Base-by-base conservation (phyloP, 257 asterid species). In the Euphrasia confusa region DNA sequence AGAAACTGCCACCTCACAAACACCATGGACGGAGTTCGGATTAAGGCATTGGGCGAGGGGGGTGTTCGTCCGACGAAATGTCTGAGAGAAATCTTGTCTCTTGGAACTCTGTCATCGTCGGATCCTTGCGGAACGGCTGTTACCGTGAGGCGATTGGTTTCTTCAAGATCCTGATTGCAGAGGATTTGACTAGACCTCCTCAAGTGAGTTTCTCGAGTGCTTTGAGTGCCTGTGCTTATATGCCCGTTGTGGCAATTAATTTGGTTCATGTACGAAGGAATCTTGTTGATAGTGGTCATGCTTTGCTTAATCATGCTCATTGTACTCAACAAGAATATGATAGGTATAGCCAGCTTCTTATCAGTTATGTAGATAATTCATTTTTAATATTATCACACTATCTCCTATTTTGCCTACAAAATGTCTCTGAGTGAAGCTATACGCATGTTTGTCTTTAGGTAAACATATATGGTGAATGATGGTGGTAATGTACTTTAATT, bases 21-120 rank as follows among this genome's bases (percentile, higher is more conserved):
- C 24, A 21, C 24, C 24, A 21, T 21, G 24, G 24, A 21, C 24
- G 24, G 24, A 21, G 24, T 21, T 21, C 24, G 24, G 24, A 21
- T 21, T 21, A 21, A 21, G 24, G 24, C 24, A 21, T 21, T 30
- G 28, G 10, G 86, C 82, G 0, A 48, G 61, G 65, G 58, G 1
- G n/a, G 24, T 77, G 80, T 82, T 82, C 11, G 80, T 82, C 79
- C 11, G 81, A 72, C 32, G 80, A 79, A 77, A 82, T 82, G 88
- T 78, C 79, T 10, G 79, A 70, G 1, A 79, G 83, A 54, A 79
- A 75, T 52, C 71, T 82, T 35, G 86, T 77, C 57, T 69, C 81
- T 33, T 79, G 82, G 83, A 79, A 79, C 45, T 59, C 84, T 33
- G 56, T 79, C 65, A 75, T 80, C 6, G 80, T 80, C 12, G 89